Evolutionary conservation across 441 rosid genomes (phyloP).

Genomic region (Eutrema salsugineum): DNA sequence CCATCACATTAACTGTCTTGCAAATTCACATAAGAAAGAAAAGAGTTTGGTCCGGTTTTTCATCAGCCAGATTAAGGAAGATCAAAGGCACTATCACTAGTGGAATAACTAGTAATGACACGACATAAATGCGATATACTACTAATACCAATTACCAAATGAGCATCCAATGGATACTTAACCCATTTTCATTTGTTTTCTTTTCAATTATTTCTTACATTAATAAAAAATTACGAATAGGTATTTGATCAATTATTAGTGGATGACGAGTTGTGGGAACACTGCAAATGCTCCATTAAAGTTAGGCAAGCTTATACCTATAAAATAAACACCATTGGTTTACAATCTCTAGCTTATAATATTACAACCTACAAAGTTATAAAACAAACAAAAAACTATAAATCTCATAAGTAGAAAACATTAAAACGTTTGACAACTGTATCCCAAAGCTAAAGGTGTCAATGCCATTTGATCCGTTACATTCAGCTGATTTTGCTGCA

Average conservation of each 20-base stretch:
- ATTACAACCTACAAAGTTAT: not conserved
- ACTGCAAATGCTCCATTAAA: constrained; percentile 17
- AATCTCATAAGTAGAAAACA: too few species aligned
- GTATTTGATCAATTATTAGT: constrained; percentile 23
- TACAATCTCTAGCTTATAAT: not conserved
- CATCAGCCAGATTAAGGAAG: constrained; percentile 13
- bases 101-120: constrained; percentile 32
- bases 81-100: constrained; percentile 14
- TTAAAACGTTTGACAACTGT: not conserved
- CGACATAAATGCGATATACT: constrained; percentile 6
- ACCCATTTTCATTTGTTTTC: constrained; percentile 15
- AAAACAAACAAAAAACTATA: too few species aligned
- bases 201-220: not conserved
- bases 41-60: not conserved
- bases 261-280: constrained; percentile 32
- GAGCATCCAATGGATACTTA: constrained; percentile 2
- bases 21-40: constrained; percentile 18
- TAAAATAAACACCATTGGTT: constrained; percentile 11
- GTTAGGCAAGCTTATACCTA: constrained; percentile 12
- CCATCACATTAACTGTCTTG: not conserved
- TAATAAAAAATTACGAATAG: not conserved
- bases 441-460: not conserved
- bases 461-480: not conserved
- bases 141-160: constrained; percentile 1
- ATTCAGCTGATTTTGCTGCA: not conserved